These are phyloP conservation scores for Pseudocercospora vitis DNA, from an alignment of 2,329 filamentous ascomycete genomes.

Conservation along the genomic window DNA sequence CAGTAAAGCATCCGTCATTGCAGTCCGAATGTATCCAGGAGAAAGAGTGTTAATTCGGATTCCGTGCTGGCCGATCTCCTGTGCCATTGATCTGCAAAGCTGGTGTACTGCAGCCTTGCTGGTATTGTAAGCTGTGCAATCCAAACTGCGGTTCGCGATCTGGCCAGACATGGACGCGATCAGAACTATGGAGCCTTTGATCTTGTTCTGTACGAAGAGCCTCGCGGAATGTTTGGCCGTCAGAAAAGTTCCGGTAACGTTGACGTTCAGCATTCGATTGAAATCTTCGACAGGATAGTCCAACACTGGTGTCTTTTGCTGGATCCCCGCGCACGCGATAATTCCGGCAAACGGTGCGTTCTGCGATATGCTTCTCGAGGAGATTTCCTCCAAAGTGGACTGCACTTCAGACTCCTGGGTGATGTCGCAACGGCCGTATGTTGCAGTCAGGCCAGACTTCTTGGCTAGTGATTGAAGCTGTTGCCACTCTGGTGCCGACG, in stretches of 20 bases:
- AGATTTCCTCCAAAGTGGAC: conserved; percentile 58
- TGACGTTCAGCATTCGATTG: conserved; percentile 41
- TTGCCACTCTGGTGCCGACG: conserved; percentile 59
- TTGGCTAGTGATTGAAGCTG: conserved; percentile 61
- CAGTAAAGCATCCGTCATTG: conserved; percentile 39
- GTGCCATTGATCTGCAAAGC: conserved; percentile 53
- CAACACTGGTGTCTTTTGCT: conserved; percentile 33
- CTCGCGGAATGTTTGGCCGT: conserved; percentile 37
- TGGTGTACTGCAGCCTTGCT: conserved; percentile 58
- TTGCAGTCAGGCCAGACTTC: conserved; percentile 62
- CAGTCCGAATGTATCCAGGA: conserved; percentile 40
- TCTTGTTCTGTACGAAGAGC: conserved; percentile 35
- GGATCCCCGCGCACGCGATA: conserved; percentile 33
- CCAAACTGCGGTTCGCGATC: conserved; percentile 47
- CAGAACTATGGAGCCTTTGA: conserved; percentile 41
- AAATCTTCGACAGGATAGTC: conserved; percentile 39
- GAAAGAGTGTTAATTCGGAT: conserved; percentile 39
- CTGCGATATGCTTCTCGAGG: conserved; percentile 65
- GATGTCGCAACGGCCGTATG: conserved; percentile 76
- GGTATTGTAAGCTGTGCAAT: conserved; percentile 53
- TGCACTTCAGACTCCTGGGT: conserved; percentile 58
- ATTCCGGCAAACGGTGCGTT: conserved; percentile 62
- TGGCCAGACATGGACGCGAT: conserved; percentile 43
- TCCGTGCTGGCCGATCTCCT: conserved; percentile 50
- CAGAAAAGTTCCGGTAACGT: conserved; percentile 42